phyloP scores from a whole-genome alignment of 2,329 filamentous ascomycete genomes.

The Calonectria naviculata region DNA sequence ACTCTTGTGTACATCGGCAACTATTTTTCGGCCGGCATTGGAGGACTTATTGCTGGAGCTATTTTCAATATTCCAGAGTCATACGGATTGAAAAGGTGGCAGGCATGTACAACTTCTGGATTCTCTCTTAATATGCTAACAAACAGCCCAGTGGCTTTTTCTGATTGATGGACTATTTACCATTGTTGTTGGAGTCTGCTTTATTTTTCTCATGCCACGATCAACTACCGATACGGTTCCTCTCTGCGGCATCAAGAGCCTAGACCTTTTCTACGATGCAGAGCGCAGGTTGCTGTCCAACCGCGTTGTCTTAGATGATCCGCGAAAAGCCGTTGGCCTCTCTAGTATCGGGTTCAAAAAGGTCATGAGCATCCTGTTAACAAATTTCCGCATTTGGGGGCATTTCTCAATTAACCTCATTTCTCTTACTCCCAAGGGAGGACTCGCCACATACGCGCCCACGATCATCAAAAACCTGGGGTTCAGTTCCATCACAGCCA shows the following conservation, averaged over 20 bases:
- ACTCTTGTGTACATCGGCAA: constrained; percentile 31
- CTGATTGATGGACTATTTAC: constrained; percentile 22
- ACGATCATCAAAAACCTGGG: constrained; percentile 30
- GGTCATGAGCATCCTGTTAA: neutral
- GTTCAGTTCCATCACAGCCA: constrained; percentile 24
- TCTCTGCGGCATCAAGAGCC: neutral
- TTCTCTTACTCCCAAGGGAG: constrained; percentile 24
- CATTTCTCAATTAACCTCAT: constrained; percentile 26
- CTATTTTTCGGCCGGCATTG: constrained; percentile 14
- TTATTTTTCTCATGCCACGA: constrained; percentile 13
- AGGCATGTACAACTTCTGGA: neutral
- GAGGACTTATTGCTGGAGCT: constrained; percentile 21
- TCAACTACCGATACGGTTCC: constrained; percentile 9
- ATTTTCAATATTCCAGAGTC: constrained; percentile 18
- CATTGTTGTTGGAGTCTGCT: constrained; percentile 13
- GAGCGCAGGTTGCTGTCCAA: constrained; percentile 20
- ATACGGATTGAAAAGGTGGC: constrained; percentile 10
- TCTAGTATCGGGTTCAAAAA: constrained; percentile 8
- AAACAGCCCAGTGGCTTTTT: constrained; percentile 15
- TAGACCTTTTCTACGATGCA: constrained; percentile 19
- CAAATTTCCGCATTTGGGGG: constrained; percentile 17
- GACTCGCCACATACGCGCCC: constrained; percentile 22
- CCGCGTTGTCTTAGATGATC: constrained; percentile 21
- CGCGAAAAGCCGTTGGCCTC: constrained; percentile 14
- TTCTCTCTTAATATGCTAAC: neutral